phyloP scores from a whole-genome alignment of 2,329 filamentous ascomycete genomes.

The Talaromyces piceae region DNA sequence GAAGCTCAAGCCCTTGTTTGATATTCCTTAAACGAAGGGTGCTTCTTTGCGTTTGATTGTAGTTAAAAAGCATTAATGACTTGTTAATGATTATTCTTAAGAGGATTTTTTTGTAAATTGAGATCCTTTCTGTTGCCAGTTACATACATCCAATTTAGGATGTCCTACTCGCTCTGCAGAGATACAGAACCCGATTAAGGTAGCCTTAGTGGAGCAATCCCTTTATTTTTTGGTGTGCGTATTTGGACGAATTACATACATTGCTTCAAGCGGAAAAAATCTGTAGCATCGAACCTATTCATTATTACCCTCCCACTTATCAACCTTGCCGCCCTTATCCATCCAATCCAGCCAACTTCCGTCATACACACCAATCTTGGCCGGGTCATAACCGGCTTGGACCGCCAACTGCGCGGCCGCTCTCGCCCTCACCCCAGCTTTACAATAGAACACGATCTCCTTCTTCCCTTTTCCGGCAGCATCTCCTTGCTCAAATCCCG shows the following conservation, averaged over 20 bases:
- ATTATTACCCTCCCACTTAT: constrained; percentile 38
- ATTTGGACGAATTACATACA: too few species aligned
- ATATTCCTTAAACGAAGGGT: constrained; percentile 57
- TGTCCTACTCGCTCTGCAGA: neutral
- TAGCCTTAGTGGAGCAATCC: neutral
- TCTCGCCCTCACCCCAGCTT: constrained; percentile 74
- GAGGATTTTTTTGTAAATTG: neutral
- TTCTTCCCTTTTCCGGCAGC: constrained; percentile 9
- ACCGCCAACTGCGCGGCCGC: constrained; percentile 70
- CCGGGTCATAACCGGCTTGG: constrained; percentile 65
- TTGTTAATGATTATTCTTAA: neutral
- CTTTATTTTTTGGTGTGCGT: too few species aligned
- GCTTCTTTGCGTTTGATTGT: neutral
- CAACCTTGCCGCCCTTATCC: constrained; percentile 58
- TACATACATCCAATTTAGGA: neutral
- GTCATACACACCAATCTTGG: constrained; percentile 48
- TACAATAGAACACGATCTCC: constrained; percentile 80
- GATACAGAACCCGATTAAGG: neutral
- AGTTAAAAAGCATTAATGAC: neutral
- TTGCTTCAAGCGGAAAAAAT: too few species aligned
- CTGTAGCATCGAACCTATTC: constrained; percentile 13
- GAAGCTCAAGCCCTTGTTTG: constrained; percentile 91
- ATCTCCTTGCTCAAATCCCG: constrained; percentile 42
- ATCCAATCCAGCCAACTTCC: constrained; percentile 68
- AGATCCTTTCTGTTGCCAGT: neutral